These are phyloP conservation scores for Moesziomyces sp. DNA, from an alignment of 1,284 basidiomycete genomes.

Conservation along the genomic window DNA sequence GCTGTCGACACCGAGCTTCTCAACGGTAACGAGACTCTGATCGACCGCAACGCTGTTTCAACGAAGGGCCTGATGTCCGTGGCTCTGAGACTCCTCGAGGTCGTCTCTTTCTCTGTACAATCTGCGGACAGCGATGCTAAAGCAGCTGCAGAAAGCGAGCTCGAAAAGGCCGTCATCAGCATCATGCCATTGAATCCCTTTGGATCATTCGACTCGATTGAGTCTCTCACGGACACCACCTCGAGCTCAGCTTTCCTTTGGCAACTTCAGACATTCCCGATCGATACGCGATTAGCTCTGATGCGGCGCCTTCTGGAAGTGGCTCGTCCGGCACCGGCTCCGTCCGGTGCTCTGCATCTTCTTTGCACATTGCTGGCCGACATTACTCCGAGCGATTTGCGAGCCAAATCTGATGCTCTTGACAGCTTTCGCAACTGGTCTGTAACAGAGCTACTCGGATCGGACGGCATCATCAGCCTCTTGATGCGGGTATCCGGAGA, in stretches of 20 bases:
- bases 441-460: neutral
- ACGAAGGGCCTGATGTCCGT: neutral
- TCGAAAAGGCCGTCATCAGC: slow-evolving; percentile 13
- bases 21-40: neutral
- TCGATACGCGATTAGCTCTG: neutral
- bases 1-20: slow-evolving; percentile 6
- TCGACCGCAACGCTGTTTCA: neutral
- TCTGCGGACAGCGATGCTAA: neutral
- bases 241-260: slow-evolving; percentile 1
- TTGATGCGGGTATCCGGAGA: neutral
- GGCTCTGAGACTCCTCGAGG: slow-evolving; percentile 22
- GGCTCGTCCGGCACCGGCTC: neutral
- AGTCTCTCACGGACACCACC: neutral
- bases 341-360: neutral
- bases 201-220: neutral
- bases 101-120: slow-evolving; percentile 8
- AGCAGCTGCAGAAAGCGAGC: neutral
- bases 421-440: slow-evolving; percentile 2
- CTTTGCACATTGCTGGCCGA: slow-evolving; percentile 8
- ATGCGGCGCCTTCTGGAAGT: neutral
- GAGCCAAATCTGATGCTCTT: neutral
- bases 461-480: slow-evolving; percentile 1
- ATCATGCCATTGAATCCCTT: slow-evolving; percentile 6
- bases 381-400: neutral
- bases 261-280: slow-evolving; percentile 1